Conservation (phyloP, 306 rosid genomes). For the Aeschynomene evenia region DNA sequence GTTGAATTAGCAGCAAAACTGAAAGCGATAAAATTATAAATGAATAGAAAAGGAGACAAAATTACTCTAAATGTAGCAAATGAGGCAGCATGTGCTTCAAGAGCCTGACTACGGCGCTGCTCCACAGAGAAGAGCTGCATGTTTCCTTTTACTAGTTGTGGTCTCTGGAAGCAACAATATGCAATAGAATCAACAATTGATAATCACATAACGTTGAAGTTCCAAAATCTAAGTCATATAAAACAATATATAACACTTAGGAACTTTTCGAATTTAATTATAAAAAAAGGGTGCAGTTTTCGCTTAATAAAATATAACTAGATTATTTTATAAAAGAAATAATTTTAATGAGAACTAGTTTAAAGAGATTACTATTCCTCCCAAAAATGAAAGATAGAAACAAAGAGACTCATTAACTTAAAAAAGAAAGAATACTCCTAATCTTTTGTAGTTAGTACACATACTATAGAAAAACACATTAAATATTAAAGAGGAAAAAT, state of each 20-base stretch:
- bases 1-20: slow-evolving; percentile 1
- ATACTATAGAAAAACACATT: too few species aligned
- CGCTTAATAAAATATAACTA: background rate
- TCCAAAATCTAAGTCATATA: background rate
- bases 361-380: background rate
- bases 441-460: background rate
- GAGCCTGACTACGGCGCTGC: slow-evolving; percentile 69
- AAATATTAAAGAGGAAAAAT: too few species aligned
- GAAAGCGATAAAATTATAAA: slow-evolving; percentile 5
- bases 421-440: background rate
- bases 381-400: background rate
- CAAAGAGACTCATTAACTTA: background rate
- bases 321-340: background rate
- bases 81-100: slow-evolving; percentile 73
- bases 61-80: slow-evolving; percentile 55
- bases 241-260: background rate
- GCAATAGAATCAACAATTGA: background rate
- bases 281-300: background rate
- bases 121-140: slow-evolving; percentile 70
- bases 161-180: slow-evolving; percentile 42
- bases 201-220: background rate
- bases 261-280: background rate
- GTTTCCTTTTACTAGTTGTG: slow-evolving; percentile 65
- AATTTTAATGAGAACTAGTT: background rate
- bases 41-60: background rate